These are phyloP conservation scores for Ustulina deusta DNA, from an alignment of 2,329 filamentous ascomycete genomes.

Conservation along the genomic window DNA sequence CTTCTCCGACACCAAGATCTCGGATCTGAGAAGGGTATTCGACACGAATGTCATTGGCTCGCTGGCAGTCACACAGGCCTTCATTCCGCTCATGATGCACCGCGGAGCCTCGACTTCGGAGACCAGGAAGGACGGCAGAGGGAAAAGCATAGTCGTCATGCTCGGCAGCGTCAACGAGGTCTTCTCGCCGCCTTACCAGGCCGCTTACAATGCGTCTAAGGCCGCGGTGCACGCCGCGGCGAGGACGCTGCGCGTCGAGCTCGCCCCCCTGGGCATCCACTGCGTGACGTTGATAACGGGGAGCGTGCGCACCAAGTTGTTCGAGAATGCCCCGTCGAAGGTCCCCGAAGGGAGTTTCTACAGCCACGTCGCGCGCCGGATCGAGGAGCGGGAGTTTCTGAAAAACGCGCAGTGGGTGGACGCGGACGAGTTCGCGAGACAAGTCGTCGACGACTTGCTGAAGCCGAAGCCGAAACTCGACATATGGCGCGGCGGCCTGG, in stretches of 20 bases:
- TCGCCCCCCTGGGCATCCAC: conserved; percentile 50
- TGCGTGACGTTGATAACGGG: conserved; percentile 51
- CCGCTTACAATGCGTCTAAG: conserved; percentile 51
- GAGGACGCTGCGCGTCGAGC: conserved; percentile 48
- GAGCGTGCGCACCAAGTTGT: conserved; percentile 48
- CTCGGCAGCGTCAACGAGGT: conserved; percentile 50
- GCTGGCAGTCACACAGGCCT: conserved; percentile 50
- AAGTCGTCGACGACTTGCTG: conserved; percentile 48
- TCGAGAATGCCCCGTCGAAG: conserved; percentile 43
- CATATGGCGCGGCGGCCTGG: conserved; percentile 49
- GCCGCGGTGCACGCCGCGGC: conserved; percentile 45
- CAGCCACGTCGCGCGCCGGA: conserved; percentile 39
- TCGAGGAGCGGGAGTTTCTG: conserved; percentile 49
- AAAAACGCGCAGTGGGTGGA: conserved; percentile 44
- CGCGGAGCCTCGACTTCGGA: background rate
- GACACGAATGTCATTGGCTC: conserved; percentile 49
- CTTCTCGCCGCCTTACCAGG: conserved; percentile 49
- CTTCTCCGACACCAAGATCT: conserved; percentile 41
- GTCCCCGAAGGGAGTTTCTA: conserved; percentile 50
- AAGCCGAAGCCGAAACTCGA: conserved; percentile 41
- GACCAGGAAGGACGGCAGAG: conserved; percentile 21
- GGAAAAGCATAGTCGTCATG: conserved; percentile 44
- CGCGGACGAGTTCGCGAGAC: conserved; percentile 47
- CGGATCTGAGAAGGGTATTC: conserved; percentile 41
- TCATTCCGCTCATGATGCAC: conserved; percentile 50